Percentiles rank a stretch among this genome's conserved stretches.
These are phyloP conservation scores for Endocalyx cinctus DNA, from an alignment of 2,329 filamentous ascomycete genomes.

Conservation along the genomic window DNA sequence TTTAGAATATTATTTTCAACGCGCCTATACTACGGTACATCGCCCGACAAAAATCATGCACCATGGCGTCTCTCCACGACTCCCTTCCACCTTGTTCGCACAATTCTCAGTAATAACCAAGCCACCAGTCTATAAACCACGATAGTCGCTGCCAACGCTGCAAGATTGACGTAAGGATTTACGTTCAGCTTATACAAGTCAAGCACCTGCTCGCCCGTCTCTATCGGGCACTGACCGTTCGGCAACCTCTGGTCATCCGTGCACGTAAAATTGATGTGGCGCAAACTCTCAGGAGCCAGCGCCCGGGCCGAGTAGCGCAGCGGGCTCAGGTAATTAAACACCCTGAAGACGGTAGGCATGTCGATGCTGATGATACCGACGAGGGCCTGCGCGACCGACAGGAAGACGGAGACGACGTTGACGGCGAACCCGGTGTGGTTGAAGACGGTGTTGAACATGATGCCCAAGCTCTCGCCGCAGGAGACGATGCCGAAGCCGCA, in stretches of 20 bases:
- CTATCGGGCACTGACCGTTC: constrained; percentile 59
- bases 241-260: constrained; percentile 53
- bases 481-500: constrained; percentile 69
- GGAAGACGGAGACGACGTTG: constrained; percentile 64
- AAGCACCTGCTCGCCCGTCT: constrained; percentile 63
- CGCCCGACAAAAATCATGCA: no score
- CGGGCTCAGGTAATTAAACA: constrained; percentile 67
- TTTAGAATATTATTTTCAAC: no score
- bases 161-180: constrained; percentile 56
- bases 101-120: constrained; percentile 51
- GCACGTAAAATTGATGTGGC: constrained; percentile 60
- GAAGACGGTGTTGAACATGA: constrained; percentile 77
- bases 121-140: constrained; percentile 63
- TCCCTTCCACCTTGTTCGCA: constrained; percentile 48
- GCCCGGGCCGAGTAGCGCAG: constrained; percentile 66
- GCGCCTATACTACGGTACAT: no score
- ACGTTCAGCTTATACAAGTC: constrained; percentile 62
- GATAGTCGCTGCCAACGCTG: constrained; percentile 58
- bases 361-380: constrained; percentile 66
- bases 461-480: constrained; percentile 71
- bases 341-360: constrained; percentile 61
- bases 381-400: constrained; percentile 68
- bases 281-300: constrained; percentile 61
- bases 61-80: constrained; percentile 22
- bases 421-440: constrained; percentile 71